Evolutionary conservation across 768 basidiomycete species (phyloP).

Genomic region (Daedaleopsis nitida): DNA sequence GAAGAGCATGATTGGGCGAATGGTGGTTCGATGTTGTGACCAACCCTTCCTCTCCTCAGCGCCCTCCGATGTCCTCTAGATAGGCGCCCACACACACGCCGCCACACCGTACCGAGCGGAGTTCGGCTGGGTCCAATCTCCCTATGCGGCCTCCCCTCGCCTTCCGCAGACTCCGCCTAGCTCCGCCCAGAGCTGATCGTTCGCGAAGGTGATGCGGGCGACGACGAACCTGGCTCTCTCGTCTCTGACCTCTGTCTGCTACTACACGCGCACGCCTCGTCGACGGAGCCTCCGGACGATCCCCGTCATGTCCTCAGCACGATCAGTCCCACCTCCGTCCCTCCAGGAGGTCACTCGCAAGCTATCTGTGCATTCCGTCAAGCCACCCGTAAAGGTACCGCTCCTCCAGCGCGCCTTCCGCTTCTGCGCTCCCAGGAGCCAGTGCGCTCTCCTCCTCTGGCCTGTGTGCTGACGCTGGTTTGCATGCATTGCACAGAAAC

Average conservation of each 20-base stretch:
- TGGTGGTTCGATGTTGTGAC: too few relatives aligned
- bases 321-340: conserved; percentile 65
- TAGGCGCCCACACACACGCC: background rate
- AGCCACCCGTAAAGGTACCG: conserved; percentile 38
- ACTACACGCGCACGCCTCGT: conserved; percentile 6
- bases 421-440: background rate
- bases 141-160: too few relatives aligned
- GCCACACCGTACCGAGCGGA: background rate
- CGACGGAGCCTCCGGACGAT: conserved; percentile 3
- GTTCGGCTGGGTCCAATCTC: background rate
- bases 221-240: conserved; percentile 13
- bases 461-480: conserved; percentile 3
- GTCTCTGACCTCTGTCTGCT: conserved; percentile 6
- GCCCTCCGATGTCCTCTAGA: background rate
- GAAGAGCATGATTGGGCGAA: too few relatives aligned
- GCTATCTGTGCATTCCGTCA: conserved; percentile 71
- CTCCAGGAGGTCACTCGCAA: conserved; percentile 87
- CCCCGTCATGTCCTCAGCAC: conserved; percentile 18
- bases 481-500: conserved; percentile 28
- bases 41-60: background rate
- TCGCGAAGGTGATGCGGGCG: conserved; percentile 18
- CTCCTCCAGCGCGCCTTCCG: conserved; percentile 15
- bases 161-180: conserved; percentile 1
- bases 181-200: conserved; percentile 7
- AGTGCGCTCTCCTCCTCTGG: background rate